Conservation (phyloP, 495 filamentous ascomycete species). For the Aspergillus sparsus region DNA sequence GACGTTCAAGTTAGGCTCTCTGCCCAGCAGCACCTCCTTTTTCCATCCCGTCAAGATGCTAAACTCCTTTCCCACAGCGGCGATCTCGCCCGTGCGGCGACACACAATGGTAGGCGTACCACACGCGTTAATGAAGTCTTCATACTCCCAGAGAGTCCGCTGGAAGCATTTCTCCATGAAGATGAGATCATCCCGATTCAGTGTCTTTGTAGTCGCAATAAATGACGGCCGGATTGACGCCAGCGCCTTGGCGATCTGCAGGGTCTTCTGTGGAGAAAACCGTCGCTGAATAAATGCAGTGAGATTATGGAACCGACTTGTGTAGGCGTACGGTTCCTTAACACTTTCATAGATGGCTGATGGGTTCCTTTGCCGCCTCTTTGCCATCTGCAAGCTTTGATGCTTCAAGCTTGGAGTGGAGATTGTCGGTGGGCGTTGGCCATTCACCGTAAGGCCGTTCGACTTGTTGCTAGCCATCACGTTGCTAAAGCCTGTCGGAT, state of each 20-base stretch:
- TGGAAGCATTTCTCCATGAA: constrained; percentile 99
- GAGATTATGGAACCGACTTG: constrained; percentile 83
- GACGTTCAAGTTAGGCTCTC: constrained; percentile 84
- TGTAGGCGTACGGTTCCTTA: constrained; percentile 87
- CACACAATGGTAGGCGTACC: constrained; percentile 91
- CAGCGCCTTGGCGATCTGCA: constrained; percentile 82
- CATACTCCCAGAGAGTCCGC: constrained; percentile 85
- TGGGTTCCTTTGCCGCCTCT: constrained; percentile 64
- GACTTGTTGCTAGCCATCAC: constrained; percentile 27
- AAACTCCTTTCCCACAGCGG: constrained; percentile 91
- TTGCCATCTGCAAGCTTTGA: constrained; percentile 51
- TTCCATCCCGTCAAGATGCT: constrained; percentile 91
- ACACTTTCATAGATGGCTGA: constrained; percentile 86
- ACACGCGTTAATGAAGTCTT: constrained; percentile 83
- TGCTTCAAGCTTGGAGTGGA: constrained; percentile 47
- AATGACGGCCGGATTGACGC: constrained; percentile 89
- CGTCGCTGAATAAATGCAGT: constrained; percentile 78
- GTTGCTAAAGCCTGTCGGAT: constrained; percentile 30
- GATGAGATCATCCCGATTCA: constrained; percentile 83
- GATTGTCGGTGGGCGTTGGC: constrained; percentile 36
- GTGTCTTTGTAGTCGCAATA: constrained; percentile 79
- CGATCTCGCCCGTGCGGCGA: constrained; percentile 88
- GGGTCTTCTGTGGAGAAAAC: constrained; percentile 65
- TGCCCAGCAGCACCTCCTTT: constrained; percentile 85
- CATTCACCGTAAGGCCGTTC: constrained; percentile 34